Base-by-base conservation (phyloP, 345 rosid species). In the Camelina laxa region DNA sequence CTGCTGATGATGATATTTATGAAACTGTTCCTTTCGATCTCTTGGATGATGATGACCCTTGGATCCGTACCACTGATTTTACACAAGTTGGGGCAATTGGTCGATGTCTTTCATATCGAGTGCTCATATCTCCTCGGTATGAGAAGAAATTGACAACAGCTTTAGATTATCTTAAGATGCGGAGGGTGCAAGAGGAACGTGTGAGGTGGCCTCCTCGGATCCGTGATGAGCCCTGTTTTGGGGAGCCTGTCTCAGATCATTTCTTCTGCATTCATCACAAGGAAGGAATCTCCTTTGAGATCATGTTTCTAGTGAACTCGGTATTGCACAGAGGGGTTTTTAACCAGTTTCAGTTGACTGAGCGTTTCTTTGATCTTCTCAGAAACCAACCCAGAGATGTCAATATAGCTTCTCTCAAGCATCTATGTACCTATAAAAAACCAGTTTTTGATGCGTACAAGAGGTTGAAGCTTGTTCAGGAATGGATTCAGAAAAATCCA, bases 21-120 rank as follows among this genome's bases (percentile, higher is more conserved):
- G 87, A 75, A 22, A 63, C 79, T 3, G 86, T 82, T 47, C 84
- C 94, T 15, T 81, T 69, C 53, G 94, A 89, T 75, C 60, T 91
- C 79, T 80, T 93, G 80, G 98, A 93, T 77, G 97, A 93, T 75
- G 98, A 93, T 75, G 98, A 93, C 73, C 98, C 97, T 71, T 93
- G 98, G 97, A 91, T 93, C 69, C 82, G 89, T 58, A 91, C 97
- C 39, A 89, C 96, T 24, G 97, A 91, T 85, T 88, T 89, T 73
- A 88, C 95, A 0, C 79, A 79, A 20, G 80, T 84, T 69, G 91
- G 97, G 16, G 93, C 96, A 42, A 75, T 91, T 69, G 89, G 96
- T 60, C 90, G 91, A 6, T 85, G 95, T 59, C 86, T 81, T 59
- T 77, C 79, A 14, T 93, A 87, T 66, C 81, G 89, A 73, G 72